phyloP scores from a whole-genome alignment of 352 stramenopile species.

The Globisporangium cystogenes region DNA sequence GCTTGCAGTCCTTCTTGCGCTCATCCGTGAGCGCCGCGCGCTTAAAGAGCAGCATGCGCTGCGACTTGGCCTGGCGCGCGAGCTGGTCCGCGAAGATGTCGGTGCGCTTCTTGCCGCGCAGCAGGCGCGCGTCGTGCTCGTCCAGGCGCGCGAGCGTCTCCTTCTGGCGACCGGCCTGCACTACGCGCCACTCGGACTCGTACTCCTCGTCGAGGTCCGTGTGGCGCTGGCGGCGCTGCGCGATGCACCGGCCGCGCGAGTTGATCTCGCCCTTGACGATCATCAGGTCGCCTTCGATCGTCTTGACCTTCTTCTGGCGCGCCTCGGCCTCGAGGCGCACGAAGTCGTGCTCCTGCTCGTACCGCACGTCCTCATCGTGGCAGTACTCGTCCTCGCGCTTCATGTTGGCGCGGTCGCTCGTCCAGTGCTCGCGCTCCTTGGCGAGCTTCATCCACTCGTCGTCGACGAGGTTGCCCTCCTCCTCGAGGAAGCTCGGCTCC shows the following conservation, averaged over 20 bases:
- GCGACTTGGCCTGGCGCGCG: slow-evolving; percentile 69
- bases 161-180: slow-evolving; percentile 53
- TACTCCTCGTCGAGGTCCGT: slow-evolving; percentile 75
- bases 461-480: slow-evolving; percentile 77
- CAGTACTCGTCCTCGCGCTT: slow-evolving; percentile 88
- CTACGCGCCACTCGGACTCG: slow-evolving; percentile 81
- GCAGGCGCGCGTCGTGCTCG: slow-evolving; percentile 63
- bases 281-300: slow-evolving; percentile 70
- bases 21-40: slow-evolving; percentile 80
- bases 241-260: slow-evolving; percentile 58
- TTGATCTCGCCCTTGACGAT: slow-evolving; percentile 79
- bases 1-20: slow-evolving; percentile 68
- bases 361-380: slow-evolving; percentile 74
- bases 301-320: slow-evolving; percentile 81
- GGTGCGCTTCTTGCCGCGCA: slow-evolving; percentile 77
- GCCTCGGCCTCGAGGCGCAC: slow-evolving; percentile 66
- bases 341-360: slow-evolving; percentile 84
- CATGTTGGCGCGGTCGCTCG: slow-evolving; percentile 83
- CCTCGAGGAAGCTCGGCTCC: slow-evolving; percentile 69
- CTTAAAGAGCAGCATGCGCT: slow-evolving; percentile 87
- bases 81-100: slow-evolving; percentile 82
- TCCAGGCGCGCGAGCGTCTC: slow-evolving; percentile 60
- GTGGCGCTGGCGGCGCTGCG: slow-evolving; percentile 70
- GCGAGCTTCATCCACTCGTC: slow-evolving; percentile 88
- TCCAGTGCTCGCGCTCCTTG: slow-evolving; percentile 88